Evolutionary conservation across 148 eudicot species (phyloP).

Genomic region (Nepenthes mirabilis): DNA sequence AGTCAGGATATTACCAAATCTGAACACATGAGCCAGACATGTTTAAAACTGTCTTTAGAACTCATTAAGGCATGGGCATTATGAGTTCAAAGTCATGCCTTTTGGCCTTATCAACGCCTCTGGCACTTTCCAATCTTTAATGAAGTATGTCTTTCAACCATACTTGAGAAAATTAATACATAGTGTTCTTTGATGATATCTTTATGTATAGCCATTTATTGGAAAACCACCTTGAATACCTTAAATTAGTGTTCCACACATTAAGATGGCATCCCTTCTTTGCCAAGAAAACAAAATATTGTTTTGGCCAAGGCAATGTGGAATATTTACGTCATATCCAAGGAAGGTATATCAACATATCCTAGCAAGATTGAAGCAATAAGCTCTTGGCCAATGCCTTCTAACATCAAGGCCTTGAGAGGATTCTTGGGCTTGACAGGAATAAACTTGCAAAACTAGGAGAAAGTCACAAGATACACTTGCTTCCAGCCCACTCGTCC

Average conservation of each 20-base stretch:
- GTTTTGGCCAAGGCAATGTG: background rate
- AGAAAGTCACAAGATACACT: too few species aligned
- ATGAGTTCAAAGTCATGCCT: conserved; percentile 4
- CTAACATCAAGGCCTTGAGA: background rate
- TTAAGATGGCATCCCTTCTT: background rate
- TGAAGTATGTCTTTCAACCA: background rate
- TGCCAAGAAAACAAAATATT: background rate
- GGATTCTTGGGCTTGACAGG: background rate
- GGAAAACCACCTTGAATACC: background rate
- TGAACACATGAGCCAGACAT: background rate
- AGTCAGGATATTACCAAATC: conserved; percentile 3
- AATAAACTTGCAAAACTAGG: too few species aligned
- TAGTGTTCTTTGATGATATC: conserved; percentile 4
- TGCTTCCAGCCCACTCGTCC: too few species aligned
- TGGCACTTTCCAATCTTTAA: background rate
- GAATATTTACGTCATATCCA: background rate
- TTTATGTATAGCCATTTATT: background rate
- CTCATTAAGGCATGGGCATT: conserved; percentile 1
- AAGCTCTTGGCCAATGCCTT: background rate
- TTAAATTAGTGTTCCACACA: background rate
- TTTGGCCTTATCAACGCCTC: background rate
- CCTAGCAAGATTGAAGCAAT: background rate
- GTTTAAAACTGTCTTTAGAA: background rate
- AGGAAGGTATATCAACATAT: background rate
- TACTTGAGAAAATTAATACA: background rate